A percentile compares a stretch with the other conserved stretches of the same genome.
Evolutionary conservation across 2,329 filamentous ascomycete genomes (phyloP).

Genomic region (Paecilomyces niveus): DNA sequence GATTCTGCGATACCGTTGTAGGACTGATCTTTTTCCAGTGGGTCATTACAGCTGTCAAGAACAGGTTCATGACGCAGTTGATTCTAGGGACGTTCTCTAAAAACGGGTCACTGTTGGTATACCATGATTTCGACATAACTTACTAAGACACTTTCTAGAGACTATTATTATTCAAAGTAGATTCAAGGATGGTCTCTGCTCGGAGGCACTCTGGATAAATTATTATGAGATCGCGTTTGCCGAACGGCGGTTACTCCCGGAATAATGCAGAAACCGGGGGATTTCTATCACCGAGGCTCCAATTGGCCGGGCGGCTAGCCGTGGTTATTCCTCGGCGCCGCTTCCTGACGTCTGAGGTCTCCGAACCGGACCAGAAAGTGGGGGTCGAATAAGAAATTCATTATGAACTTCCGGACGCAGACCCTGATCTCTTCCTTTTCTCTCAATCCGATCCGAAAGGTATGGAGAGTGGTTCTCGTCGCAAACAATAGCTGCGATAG

Average conservation of each 20-base stretch:
- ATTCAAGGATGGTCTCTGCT: no score
- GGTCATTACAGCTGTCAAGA: no score
- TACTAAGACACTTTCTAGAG: not conserved
- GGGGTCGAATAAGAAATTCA: not conserved
- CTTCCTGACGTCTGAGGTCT: not conserved
- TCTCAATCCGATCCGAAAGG: not conserved
- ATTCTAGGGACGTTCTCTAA: no score
- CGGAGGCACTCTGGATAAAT: not conserved
- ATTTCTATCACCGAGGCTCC: not conserved
- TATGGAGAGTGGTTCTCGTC: not conserved
- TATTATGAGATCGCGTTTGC: not conserved
- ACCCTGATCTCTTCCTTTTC: not conserved
- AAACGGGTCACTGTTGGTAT: not conserved
- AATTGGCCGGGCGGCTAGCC: slow-evolving; percentile 1
- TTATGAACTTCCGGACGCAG: not conserved
- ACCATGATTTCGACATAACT: no score
- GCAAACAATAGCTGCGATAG: not conserved
- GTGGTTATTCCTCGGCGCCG: not conserved
- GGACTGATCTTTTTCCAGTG: no score
- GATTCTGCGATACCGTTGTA: no score
- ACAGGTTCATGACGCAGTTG: no score
- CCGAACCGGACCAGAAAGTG: slow-evolving; percentile 1
- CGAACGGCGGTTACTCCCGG: slow-evolving; percentile 1
- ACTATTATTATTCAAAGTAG: not conserved
- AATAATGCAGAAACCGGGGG: not conserved